Evolutionary conservation across 768 basidiomycete genomes (phyloP).

Genomic region (Baorangia bicolor): DNA sequence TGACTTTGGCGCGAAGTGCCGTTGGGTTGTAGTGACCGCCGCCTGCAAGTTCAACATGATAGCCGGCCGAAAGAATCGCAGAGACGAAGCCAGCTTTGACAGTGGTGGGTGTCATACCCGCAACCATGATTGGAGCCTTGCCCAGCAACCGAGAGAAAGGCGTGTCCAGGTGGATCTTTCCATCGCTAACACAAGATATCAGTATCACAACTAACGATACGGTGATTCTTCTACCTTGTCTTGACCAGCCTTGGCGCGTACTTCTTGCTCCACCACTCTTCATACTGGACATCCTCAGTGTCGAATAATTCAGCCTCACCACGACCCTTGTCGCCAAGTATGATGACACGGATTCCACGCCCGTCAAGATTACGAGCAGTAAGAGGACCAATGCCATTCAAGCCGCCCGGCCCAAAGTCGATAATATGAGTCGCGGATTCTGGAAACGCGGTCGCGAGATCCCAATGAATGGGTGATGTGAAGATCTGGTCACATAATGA

Average conservation of each 20-base stretch:
- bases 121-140: constrained; percentile 99
- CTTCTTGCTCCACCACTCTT: constrained; percentile 91
- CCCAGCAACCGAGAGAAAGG: constrained; percentile 94
- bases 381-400: constrained; percentile 89
- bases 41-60: constrained; percentile 95
- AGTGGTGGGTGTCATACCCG: constrained; percentile 98
- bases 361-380: constrained; percentile 92
- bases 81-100: constrained; percentile 95
- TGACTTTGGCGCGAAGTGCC: constrained; percentile 85
- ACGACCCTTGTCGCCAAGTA: constrained; percentile 88
- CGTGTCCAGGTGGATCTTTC: constrained; percentile 89
- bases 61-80: constrained; percentile 90
- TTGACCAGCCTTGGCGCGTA: constrained; percentile 84
- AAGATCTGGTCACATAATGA: constrained; percentile 95
- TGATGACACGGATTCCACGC: constrained; percentile 86
- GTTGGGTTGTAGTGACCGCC: constrained; percentile 95
- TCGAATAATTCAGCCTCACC: constrained; percentile 86
- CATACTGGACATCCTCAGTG: constrained; percentile 60
- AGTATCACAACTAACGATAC: background rate
- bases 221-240: constrained; percentile 59
- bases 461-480: constrained; percentile 90
- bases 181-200: constrained; percentile 57
- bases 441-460: constrained; percentile 86
- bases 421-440: constrained; percentile 89
- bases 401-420: constrained; percentile 95